A percentile compares a stretch with the other conserved stretches of the same genome.
Evolutionary conservation across 345 rosid species (phyloP).

Genomic region (Hypericum androsaemum): DNA sequence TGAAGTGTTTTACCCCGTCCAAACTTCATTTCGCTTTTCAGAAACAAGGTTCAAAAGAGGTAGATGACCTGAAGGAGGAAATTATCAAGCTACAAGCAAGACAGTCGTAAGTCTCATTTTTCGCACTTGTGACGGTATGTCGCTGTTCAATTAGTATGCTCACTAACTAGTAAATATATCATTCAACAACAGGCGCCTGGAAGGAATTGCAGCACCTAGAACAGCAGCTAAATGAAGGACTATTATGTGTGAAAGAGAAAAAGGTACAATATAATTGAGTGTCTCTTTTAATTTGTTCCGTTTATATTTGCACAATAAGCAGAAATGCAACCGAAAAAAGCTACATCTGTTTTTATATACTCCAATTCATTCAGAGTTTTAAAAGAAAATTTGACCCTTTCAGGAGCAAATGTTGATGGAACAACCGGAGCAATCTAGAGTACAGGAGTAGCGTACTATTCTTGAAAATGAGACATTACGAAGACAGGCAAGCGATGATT

Average conservation of each 20-base stretch:
- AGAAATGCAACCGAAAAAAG: neutral
- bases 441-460: slow-evolving; percentile 69
- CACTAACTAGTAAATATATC: slow-evolving; percentile 7
- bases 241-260: slow-evolving; percentile 57
- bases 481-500: slow-evolving; percentile 46
- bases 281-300: neutral
- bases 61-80: slow-evolving; percentile 49
- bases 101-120: slow-evolving; percentile 48
- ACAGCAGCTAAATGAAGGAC: slow-evolving; percentile 50
- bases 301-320: neutral
- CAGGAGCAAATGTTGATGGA: slow-evolving; percentile 66
- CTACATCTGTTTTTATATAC: no score
- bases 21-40: slow-evolving; percentile 13
- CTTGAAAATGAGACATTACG: slow-evolving; percentile 87
- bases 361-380: no score
- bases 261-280: slow-evolving; percentile 46
- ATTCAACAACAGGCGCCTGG: slow-evolving; percentile 38
- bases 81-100: slow-evolving; percentile 57
- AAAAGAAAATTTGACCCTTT: slow-evolving; percentile 19
- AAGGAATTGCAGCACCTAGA: slow-evolving; percentile 70
- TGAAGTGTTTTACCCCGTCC: no score
- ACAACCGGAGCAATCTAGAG: slow-evolving; percentile 71
- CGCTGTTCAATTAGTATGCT: neutral
- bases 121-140: slow-evolving; percentile 2
- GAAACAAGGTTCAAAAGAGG: slow-evolving; percentile 45